Base-by-base conservation (phyloP, 139 green algal genomes). In the Volvox reticuliferus region DNA sequence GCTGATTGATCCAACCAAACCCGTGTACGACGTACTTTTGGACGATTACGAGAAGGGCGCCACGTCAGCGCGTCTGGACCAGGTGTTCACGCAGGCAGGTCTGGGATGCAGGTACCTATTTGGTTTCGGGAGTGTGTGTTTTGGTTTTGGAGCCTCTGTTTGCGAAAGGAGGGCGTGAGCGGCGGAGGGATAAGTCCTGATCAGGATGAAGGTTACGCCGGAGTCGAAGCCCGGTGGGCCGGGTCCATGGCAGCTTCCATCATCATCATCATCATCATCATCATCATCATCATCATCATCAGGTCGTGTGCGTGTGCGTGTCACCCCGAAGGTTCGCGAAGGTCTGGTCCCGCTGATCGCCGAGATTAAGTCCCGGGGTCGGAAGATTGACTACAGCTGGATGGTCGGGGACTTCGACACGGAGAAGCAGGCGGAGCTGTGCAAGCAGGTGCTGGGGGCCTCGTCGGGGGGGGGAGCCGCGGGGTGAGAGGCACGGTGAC, bases 41-140 rank as follows among this genome's bases (percentile, higher is more conserved):
- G 97, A 99, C 79, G 94, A 98, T n/a, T 99, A 97, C 67, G 97
- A 99, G 94, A 97, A 96, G 92, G 96, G 97, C 13, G 96, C 98
- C 92, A 98, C 95, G 0, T 69, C 84, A 0, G 94, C 88, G 2
- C 89, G 97, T 6, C 94, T 99, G 85, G 95, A 97, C n/a, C 93
- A 97, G 65, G 95, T 99, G 36, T 99, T 99, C 35, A 30, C 78
- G 1, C 85, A 96, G 93, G 93, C 98, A 35, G 30, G 78, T n/a
- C n/a, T n/a, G n/a, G n/a, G n/a, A n/a, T n/a, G n/a, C n/a, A n/a
- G n/a, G n/a, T n/a, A n/a, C n/a, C n/a, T n/a, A n/a, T n/a, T n/a
- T n/a, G n/a, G n/a, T n/a, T n/a, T n/a, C n/a, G n/a, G n/a, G n/a
- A n/a, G n/a, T n/a, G n/a, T n/a, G n/a, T n/a, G n/a, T n/a, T n/a